A percentile compares a stretch with the other conserved stretches of the same genome.
Evolutionary conservation across 1,284 basidiomycete species (phyloP).

Genomic region (Phlebopus sp.): DNA sequence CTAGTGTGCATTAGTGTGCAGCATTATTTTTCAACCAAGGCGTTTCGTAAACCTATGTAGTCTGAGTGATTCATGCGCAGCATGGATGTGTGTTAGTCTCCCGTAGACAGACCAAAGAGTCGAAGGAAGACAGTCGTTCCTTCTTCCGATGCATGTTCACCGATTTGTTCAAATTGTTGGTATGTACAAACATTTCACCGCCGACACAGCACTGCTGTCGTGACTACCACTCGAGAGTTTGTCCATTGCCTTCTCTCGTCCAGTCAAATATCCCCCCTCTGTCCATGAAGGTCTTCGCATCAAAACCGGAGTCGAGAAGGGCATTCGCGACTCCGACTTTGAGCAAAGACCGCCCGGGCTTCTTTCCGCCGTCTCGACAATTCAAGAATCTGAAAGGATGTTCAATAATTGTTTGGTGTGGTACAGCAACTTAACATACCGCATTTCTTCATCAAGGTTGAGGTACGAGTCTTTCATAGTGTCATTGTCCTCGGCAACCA

Average conservation of each 20-base stretch:
- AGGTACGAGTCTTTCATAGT: slow-evolving; percentile 39
- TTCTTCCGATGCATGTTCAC: too few species aligned
- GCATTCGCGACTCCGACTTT: slow-evolving; percentile 36
- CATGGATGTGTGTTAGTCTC: too few species aligned
- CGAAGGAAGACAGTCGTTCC: too few species aligned
- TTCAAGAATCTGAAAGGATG: slow-evolving; percentile 31
- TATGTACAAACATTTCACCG: too few species aligned
- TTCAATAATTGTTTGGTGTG: background rate
- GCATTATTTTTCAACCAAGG: too few species aligned
- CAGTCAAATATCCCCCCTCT: slow-evolving; percentile 39
- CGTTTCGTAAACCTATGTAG: background rate
- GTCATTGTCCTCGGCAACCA: slow-evolving; percentile 39
- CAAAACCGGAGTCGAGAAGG: slow-evolving; percentile 36
- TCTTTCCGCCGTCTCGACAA: slow-evolving; percentile 30
- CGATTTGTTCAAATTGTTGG: too few species aligned
- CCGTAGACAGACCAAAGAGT: too few species aligned
- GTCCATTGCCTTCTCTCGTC: slow-evolving; percentile 14
- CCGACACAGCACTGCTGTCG: too few species aligned
- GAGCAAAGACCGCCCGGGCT: slow-evolving; percentile 34
- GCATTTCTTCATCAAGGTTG: slow-evolving; percentile 36
- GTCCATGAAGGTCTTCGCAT: slow-evolving; percentile 31
- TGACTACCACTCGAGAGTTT: slow-evolving; percentile 18
- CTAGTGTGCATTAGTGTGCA: too few species aligned
- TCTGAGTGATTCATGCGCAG: too few species aligned
- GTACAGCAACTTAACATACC: slow-evolving; percentile 16